A percentile compares a stretch with the other conserved stretches of the same genome.
Evolutionary conservation across 2,329 filamentous ascomycete genomes (phyloP).

Genomic region (Nothophaeocryptopus gaeumannii): DNA sequence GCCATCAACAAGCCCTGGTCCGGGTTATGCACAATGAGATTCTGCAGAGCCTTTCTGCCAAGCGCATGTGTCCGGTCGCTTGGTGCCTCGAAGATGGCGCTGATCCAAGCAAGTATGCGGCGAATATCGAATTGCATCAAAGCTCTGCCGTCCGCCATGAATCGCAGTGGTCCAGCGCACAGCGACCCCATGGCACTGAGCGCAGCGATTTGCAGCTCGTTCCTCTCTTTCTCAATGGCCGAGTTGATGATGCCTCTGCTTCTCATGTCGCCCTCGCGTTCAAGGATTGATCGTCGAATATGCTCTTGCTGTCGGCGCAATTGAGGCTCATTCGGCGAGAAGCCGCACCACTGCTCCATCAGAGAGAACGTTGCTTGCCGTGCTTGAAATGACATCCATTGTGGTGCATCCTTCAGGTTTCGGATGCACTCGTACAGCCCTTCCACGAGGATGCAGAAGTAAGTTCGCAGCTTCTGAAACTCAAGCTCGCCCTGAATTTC

Average conservation of each 20-base stretch:
- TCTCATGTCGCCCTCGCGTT: slow-evolving; percentile 68
- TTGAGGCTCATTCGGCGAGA: slow-evolving; percentile 83
- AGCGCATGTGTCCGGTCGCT: slow-evolving; percentile 92
- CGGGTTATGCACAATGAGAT: slow-evolving; percentile 85
- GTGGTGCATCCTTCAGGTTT: slow-evolving; percentile 74
- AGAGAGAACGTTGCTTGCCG: slow-evolving; percentile 91
- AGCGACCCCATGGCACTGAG: slow-evolving; percentile 93
- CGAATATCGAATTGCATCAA: slow-evolving; percentile 86
- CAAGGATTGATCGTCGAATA: slow-evolving; percentile 80
- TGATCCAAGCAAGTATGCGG: slow-evolving; percentile 92
- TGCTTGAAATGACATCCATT: slow-evolving; percentile 97
- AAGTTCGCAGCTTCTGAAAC: slow-evolving; percentile 84
- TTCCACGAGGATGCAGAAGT: slow-evolving; percentile 93
- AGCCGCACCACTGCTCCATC: slow-evolving; percentile 99
- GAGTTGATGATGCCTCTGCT: slow-evolving; percentile 78
- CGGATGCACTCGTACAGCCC: slow-evolving; percentile 90
- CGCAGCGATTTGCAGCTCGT: slow-evolving; percentile 83
- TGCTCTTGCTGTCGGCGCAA: slow-evolving; percentile 79
- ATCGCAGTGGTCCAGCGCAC: slow-evolving; percentile 77
- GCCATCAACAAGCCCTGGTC: slow-evolving; percentile 83
- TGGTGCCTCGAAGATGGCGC: slow-evolving; percentile 86
- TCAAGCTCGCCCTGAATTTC: slow-evolving; percentile 94
- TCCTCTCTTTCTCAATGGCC: slow-evolving; percentile 95
- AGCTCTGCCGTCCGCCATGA: slow-evolving; percentile 84
- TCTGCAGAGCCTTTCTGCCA: slow-evolving; percentile 81